Conservation (phyloP, 192 early-diverging fungal species). For the Linnemannia schmuckeri region DNA sequence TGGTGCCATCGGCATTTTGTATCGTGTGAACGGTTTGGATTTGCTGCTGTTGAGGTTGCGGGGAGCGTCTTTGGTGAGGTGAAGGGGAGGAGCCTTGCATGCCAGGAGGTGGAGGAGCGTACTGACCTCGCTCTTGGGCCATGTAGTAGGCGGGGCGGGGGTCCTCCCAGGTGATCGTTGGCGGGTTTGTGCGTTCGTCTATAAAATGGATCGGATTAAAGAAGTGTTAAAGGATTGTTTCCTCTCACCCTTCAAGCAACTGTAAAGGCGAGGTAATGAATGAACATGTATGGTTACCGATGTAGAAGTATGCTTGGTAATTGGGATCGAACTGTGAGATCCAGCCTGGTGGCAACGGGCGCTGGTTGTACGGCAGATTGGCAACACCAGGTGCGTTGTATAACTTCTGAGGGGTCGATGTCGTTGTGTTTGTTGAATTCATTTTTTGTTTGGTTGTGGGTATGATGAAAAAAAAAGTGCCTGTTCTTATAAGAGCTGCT, state of each 20-base stretch:
- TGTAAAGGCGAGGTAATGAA: neutral
- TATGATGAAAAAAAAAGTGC: neutral
- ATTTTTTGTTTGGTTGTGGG: neutral
- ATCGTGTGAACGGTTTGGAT: slow-evolving; percentile 10
- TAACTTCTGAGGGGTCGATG: neutral
- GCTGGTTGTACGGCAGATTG: slow-evolving; percentile 21
- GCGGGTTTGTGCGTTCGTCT: slow-evolving; percentile 28
- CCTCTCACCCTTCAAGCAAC: neutral
- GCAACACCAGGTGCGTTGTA: slow-evolving; percentile 14
- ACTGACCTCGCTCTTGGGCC: slow-evolving; percentile 15
- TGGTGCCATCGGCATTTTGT: slow-evolving; percentile 9
- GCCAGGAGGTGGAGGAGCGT: slow-evolving; percentile 17
- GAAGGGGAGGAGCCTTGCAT: neutral
- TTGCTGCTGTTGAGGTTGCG: neutral
- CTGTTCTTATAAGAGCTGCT: neutral
- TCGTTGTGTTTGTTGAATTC: neutral
- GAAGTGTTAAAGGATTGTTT: too few relatives aligned
- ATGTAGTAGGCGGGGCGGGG: slow-evolving; percentile 28
- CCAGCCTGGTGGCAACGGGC: slow-evolving; percentile 42
- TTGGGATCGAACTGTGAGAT: slow-evolving; percentile 30
- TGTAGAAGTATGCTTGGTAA: slow-evolving; percentile 21
- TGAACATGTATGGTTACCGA: slow-evolving; percentile 8
- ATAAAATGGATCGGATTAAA: neutral
- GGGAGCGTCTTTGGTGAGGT: neutral
- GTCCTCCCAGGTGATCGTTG: slow-evolving; percentile 27